phyloP scores from a whole-genome alignment of 2,329 filamentous ascomycete species.

The Orbilia quercus region DNA sequence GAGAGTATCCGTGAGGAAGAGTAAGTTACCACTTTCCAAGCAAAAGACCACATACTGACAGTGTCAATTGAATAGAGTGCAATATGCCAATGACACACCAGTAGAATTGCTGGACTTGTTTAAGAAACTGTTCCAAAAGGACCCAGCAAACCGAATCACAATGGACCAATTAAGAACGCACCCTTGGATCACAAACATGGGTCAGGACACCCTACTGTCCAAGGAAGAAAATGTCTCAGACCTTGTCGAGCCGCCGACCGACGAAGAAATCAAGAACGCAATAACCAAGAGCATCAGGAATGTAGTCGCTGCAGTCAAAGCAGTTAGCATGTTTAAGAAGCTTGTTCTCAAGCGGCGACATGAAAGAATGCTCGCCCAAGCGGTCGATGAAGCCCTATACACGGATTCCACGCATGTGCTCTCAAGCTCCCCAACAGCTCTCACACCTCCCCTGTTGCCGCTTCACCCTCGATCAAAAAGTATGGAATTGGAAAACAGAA shows the following conservation, averaged over 20 bases:
- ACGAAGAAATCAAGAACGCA: conserved; percentile 87
- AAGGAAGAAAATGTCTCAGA: conserved; percentile 86
- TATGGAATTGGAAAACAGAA: conserved; percentile 67
- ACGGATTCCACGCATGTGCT: conserved; percentile 29
- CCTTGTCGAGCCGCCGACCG: conserved; percentile 83
- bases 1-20: conserved; percentile 82
- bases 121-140: conserved; percentile 79
- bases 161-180: conserved; percentile 89
- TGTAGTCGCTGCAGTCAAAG: conserved; percentile 87
- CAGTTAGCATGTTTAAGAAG: conserved; percentile 85
- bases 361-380: conserved; percentile 40
- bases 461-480: conserved; percentile 64
- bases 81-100: conserved; percentile 73
- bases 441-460: conserved; percentile 31
- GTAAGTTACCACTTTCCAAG: conserved; percentile 30
- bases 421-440: conserved; percentile 44
- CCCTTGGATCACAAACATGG: conserved; percentile 88
- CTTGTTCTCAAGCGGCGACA: conserved; percentile 57
- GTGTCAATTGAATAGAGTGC: conserved; percentile 62
- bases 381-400: conserved; percentile 17
- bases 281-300: conserved; percentile 91
- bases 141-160: conserved; percentile 81
- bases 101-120: conserved; percentile 80
- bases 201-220: conserved; percentile 80
- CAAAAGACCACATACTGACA: not conserved